Evolutionary conservation across 192 early-diverging fungal genomes (phyloP), one percentile per base, ranked within the genome.

Genomic region (Powellomyces hirtus): DNA sequence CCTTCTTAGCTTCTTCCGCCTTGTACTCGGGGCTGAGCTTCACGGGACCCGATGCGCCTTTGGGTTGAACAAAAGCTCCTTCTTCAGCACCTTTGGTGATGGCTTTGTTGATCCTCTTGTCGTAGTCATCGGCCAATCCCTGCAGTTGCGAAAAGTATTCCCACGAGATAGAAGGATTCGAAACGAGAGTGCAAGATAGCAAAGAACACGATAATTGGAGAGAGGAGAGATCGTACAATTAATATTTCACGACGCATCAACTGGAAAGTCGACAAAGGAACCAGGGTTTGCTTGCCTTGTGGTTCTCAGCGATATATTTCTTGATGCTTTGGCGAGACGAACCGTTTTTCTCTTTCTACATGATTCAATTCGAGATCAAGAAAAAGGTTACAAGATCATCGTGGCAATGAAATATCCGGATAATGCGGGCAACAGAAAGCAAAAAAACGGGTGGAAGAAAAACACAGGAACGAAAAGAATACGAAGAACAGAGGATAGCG

Each of bases 251-350:
- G n/a, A n/a, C n/a, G n/a, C 40, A 42, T 18, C 8, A 42, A 7
- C 46, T 24, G 26, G n/a, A 49, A 49, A 42, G 40, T 42, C 10
- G 40, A 18, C 40, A 42, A 18, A 18, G 40, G 10, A 8, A 42
- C 18, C 40, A 42, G 8, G 40, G 10, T 18, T 11, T 18, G 38
- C 50, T 24, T 20, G 90, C 83, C 72, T 84, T 77, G 78, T 78
- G 87, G 85, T 91, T 91, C 53, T 83, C 83, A 70, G 75, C 62
- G 59, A 92, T 86, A 71, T 89, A 92, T 73, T 91, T 91, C 71
- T 91, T 92, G 73, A 92, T 87, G 55, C 84, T 82, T 53, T 83
- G 87, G 61, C 90, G 87, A 44, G 86, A 88, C 31, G 86, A 88
- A 38, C 89, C 90, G 42, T 82, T 86, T 69, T 88, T 81, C 72